A percentile compares a stretch with the other conserved stretches of the same genome.
Conservation (phyloP, 139 green algal species). For the Picochlorum sp. region DNA sequence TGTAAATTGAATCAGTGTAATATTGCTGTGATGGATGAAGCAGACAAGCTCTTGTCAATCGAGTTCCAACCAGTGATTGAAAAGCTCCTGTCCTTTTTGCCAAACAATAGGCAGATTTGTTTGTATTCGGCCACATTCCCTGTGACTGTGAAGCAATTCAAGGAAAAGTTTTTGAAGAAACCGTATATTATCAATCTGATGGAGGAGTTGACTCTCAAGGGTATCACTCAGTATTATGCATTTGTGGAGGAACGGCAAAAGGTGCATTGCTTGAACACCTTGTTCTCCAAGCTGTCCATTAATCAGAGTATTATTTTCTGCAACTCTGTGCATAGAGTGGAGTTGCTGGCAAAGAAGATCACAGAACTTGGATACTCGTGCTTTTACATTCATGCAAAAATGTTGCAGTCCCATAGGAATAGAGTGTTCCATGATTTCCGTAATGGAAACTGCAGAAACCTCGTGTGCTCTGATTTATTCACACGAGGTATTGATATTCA, state of each 20-base stretch:
- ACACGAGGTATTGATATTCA: constrained; percentile 91
- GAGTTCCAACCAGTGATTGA: constrained; percentile 97
- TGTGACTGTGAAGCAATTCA: constrained; percentile 97
- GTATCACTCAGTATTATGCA: constrained; percentile 92
- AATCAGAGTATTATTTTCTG: constrained; percentile 98
- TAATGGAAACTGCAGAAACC: constrained; percentile 94
- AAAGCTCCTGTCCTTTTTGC: constrained; percentile 83
- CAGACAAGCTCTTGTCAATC: constrained; percentile 91
- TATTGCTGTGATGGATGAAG: constrained; percentile 96
- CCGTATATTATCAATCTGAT: constrained; percentile 99
- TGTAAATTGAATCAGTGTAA: constrained; percentile 79
- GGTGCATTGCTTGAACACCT: constrained; percentile 85
- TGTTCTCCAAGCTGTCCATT: constrained; percentile 84
- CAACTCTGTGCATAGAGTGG: constrained; percentile 97
- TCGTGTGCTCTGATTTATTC: constrained; percentile 67
- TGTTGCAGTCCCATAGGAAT: constrained; percentile 97
- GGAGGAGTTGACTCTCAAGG: constrained; percentile 99
- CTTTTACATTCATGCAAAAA: constrained; percentile 99
- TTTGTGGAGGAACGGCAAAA: constrained; percentile 99
- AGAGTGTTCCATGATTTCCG: constrained; percentile 99
- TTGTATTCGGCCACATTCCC: constrained; percentile 97
- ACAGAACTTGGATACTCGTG: constrained; percentile 99
- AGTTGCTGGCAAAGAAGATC: constrained; percentile 99
- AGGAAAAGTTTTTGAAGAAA: constrained; percentile 91
- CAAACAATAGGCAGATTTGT: constrained; percentile 86